phyloP scores from a whole-genome alignment of 2,329 filamentous ascomycete species.

The Calcarisporium arbuscula region DNA sequence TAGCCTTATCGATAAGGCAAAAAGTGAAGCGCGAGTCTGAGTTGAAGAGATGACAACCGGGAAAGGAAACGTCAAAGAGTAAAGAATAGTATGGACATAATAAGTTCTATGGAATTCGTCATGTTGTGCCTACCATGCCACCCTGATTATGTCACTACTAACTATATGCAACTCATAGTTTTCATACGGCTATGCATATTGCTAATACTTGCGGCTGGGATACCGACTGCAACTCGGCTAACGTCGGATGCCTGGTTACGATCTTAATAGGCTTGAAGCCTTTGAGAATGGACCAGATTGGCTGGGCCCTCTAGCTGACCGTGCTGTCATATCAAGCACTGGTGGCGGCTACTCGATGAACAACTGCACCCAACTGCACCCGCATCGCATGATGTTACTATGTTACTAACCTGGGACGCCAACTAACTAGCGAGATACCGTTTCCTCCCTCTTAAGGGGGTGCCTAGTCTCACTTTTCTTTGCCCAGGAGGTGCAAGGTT shows the following conservation, averaged over 20 bases:
- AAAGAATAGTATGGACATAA: constrained; percentile 20
- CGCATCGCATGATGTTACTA: constrained; percentile 27
- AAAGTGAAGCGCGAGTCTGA: too few species aligned
- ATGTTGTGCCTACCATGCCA: constrained; percentile 26
- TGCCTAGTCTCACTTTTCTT: constrained; percentile 29
- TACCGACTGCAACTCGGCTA: constrained; percentile 32
- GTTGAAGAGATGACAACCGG: too few species aligned
- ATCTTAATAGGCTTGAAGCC: constrained; percentile 24
- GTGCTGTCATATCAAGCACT: constrained; percentile 26
- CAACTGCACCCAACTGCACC: constrained; percentile 26
- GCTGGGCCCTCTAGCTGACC: constrained; percentile 28
- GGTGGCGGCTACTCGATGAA: constrained; percentile 30
- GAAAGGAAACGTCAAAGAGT: too few species aligned
- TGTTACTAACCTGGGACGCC: constrained; percentile 20
- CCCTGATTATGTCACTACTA: constrained; percentile 26
- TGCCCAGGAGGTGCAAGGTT: constrained; percentile 30
- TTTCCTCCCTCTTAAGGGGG: constrained; percentile 22
- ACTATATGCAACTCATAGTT: constrained; percentile 23
- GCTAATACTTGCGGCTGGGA: constrained; percentile 30
- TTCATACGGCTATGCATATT: constrained; percentile 27
- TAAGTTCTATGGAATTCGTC: constrained; percentile 23
- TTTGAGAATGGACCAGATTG: constrained; percentile 23
- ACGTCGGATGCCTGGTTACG: constrained; percentile 27
- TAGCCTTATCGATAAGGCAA: too few species aligned
- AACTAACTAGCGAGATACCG: constrained; percentile 14